These are phyloP conservation scores for Conidiobolus coronatus DNA, from an alignment of 371 early-diverging fungal genomes.

Conservation along the genomic window DNA sequence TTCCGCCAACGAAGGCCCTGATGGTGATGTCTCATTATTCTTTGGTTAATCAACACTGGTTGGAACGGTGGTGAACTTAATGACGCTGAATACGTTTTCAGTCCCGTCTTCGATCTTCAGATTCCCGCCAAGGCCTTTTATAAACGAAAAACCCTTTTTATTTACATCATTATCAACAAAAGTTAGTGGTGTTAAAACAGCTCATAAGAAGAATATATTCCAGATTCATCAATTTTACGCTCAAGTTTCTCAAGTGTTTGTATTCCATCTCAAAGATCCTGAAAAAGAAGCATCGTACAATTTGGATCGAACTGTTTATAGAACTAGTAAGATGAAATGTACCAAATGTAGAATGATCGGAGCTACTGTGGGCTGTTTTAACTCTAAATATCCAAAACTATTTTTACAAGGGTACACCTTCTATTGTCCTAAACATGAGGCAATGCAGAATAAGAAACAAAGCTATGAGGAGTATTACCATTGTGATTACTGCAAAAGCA, in stretches of 20 bases:
- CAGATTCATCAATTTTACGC: slow-evolving; percentile 81
- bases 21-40: slow-evolving; percentile 88
- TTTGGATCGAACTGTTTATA: slow-evolving; percentile 44
- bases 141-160: not conserved
- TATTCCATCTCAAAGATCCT: not conserved
- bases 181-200: no score
- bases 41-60: slow-evolving; percentile 93
- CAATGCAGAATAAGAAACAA: slow-evolving; percentile 13
- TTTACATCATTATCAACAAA: no score
- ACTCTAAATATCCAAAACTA: slow-evolving; percentile 40
- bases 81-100: slow-evolving; percentile 50
- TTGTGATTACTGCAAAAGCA: not conserved
- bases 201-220: slow-evolving; percentile 12
- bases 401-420: slow-evolving; percentile 63
- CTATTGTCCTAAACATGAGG: slow-evolving; percentile 64
- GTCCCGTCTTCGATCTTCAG: slow-evolving; percentile 62
- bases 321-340: slow-evolving; percentile 46
- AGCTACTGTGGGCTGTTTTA: slow-evolving; percentile 77
- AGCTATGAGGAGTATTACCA: not conserved
- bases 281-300: slow-evolving; percentile 31
- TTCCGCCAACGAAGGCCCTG: slow-evolving; percentile 78
- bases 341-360: slow-evolving; percentile 48
- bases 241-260: slow-evolving; percentile 55
- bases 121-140: slow-evolving; percentile 38
- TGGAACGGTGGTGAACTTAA: slow-evolving; percentile 83